These are phyloP conservation scores for Nannochloropsis salina DNA, from an alignment of 108 stramenopile species.

Conservation along the genomic window DNA sequence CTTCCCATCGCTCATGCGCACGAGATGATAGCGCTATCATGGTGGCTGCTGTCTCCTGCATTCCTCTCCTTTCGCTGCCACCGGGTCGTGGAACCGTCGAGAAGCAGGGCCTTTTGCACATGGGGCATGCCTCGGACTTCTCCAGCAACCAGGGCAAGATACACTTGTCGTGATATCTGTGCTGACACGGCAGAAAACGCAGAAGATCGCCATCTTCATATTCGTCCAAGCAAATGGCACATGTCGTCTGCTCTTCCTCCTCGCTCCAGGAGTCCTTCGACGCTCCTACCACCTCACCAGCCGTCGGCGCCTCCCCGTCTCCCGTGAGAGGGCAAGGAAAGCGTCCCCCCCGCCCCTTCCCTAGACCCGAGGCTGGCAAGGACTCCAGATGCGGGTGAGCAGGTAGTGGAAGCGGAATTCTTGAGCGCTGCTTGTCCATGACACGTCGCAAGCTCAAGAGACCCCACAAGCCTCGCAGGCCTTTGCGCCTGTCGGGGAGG, in stretches of 20 bases:
- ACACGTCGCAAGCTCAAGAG: not conserved
- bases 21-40: not conserved
- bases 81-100: not conserved
- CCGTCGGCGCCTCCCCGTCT: not conserved
- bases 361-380: not conserved
- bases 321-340: not conserved
- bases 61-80: not conserved
- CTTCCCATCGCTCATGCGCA: not conserved
- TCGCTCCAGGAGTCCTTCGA: conserved; percentile 21
- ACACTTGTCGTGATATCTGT: conserved; percentile 40
- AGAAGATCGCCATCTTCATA: conserved; percentile 46
- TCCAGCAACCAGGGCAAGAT: conserved; percentile 45
- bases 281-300: not conserved
- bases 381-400: not conserved
- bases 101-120: conserved; percentile 51
- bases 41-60: not conserved
- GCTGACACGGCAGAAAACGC: conserved; percentile 41
- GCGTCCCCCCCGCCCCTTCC: not conserved
- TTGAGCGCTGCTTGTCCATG: not conserved
- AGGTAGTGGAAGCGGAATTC: not conserved
- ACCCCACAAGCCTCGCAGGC: not conserved
- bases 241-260: conserved; percentile 29
- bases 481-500: not conserved
- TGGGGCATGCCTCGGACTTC: conserved; percentile 41
- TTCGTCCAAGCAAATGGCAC: conserved; percentile 45